phyloP scores from a whole-genome alignment of 495 filamentous ascomycete genomes.

The Copromyces sp. region DNA sequence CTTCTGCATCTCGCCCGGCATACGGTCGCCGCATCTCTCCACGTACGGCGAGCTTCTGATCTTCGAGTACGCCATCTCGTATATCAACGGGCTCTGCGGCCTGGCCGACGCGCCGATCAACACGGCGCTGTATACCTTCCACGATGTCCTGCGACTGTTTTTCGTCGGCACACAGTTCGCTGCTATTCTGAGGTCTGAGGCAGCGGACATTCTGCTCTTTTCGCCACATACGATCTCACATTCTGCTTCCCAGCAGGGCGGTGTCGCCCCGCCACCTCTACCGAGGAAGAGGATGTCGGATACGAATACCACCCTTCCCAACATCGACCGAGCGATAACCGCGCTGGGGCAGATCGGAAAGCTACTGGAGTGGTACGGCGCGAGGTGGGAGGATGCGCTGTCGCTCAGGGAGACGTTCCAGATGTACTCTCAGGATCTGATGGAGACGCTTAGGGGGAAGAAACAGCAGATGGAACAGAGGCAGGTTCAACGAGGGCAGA shows the following conservation, averaged over 20 bases:
- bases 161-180: slow-evolving; percentile 64
- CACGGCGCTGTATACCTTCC: slow-evolving; percentile 55
- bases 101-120: slow-evolving; percentile 41
- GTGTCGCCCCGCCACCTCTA: slow-evolving; percentile 17
- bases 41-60: slow-evolving; percentile 64
- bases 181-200: slow-evolving; percentile 46
- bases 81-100: slow-evolving; percentile 49
- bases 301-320: slow-evolving; percentile 21
- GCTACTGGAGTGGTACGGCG: slow-evolving; percentile 38
- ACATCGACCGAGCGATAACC: slow-evolving; percentile 35
- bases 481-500: neutral
- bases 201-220: slow-evolving; percentile 38
- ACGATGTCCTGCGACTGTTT: slow-evolving; percentile 61
- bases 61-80: slow-evolving; percentile 72
- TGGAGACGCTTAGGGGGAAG: slow-evolving; percentile 22
- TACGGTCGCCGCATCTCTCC: slow-evolving; percentile 50
- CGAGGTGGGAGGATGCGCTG: slow-evolving; percentile 39
- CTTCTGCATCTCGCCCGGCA: slow-evolving; percentile 68
- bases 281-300: slow-evolving; percentile 23
- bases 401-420: slow-evolving; percentile 36
- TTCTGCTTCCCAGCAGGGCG: slow-evolving; percentile 15
- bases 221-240: slow-evolving; percentile 20
- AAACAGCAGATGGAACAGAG: slow-evolving; percentile 7
- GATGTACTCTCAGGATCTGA: slow-evolving; percentile 23
- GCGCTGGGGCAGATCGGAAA: slow-evolving; percentile 34